phyloP scores from a whole-genome alignment of 2,329 filamentous ascomycete species.

The Colletotrichum theobromicola region DNA sequence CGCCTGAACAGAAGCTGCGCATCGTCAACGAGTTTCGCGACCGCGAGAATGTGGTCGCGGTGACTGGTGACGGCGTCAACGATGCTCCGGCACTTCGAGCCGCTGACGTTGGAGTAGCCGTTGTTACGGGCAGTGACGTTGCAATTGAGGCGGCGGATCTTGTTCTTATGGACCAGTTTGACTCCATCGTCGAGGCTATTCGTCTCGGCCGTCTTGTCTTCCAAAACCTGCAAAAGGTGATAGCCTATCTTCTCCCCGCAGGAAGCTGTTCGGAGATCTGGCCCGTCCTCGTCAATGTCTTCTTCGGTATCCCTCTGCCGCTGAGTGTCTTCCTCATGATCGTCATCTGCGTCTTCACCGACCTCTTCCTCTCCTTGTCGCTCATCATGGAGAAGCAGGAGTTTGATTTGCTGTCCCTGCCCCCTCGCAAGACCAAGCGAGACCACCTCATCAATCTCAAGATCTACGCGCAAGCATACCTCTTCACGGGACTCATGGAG shows the following conservation, averaged over 20 bases:
- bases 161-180: not conserved
- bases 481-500: not conserved
- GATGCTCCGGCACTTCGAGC: not conserved
- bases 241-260: not conserved
- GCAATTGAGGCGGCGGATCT: not conserved
- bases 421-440: not conserved
- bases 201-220: not conserved
- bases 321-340: not conserved
- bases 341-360: not conserved
- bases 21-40: constrained; percentile 70
- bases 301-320: rapidly evolving
- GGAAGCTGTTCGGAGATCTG: not conserved
- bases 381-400: not conserved
- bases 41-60: constrained; percentile 56
- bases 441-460: not conserved
- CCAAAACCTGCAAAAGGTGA: not conserved
- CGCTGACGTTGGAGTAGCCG: not conserved
- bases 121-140: not conserved
- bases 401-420: not conserved
- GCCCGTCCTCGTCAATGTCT: not conserved
- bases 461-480: not conserved
- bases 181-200: not conserved
- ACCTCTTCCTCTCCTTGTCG: not conserved
- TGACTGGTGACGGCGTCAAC: constrained; percentile 66
- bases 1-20: constrained; percentile 72